A percentile compares a stretch with the other conserved stretches of the same genome.
Conservation (phyloP, 2,329 filamentous ascomycete genomes). For the Coleophoma cylindrospora region DNA sequence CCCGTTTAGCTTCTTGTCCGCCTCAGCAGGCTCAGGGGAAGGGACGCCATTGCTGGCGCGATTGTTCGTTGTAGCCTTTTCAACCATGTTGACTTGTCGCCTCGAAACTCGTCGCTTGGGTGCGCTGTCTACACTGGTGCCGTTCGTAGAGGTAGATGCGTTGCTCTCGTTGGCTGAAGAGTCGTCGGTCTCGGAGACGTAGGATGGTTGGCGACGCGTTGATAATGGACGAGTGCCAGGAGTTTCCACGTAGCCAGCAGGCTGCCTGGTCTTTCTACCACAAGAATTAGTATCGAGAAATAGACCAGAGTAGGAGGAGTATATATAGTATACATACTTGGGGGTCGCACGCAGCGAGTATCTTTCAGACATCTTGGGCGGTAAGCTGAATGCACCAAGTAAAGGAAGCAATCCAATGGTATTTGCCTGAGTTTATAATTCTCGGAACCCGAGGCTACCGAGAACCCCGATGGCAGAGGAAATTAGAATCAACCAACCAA, state of each 20-base stretch:
- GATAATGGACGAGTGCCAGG: slow-evolving; percentile 34
- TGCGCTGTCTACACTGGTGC: slow-evolving; percentile 12
- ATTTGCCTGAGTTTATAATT: neutral
- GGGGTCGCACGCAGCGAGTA: slow-evolving; percentile 27
- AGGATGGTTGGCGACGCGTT: slow-evolving; percentile 34
- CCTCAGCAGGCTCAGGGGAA: slow-evolving; percentile 6
- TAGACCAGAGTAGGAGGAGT: neutral
- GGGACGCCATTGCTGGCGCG: neutral
- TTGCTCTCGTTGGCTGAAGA: slow-evolving; percentile 20
- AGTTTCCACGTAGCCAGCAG: slow-evolving; percentile 46
- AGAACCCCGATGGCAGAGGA: no score
- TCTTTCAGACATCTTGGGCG: slow-evolving; percentile 22
- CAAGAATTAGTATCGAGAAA: neutral
- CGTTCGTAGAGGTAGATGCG: neutral
- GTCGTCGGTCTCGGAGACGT: slow-evolving; percentile 24
- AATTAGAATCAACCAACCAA: no score
- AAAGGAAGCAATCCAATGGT: neutral
- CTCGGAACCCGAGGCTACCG: no score
- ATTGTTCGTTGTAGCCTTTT: slow-evolving; percentile 15
- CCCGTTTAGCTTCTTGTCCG: slow-evolving; percentile 8
- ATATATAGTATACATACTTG: slow-evolving; percentile 17
- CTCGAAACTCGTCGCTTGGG: slow-evolving; percentile 13
- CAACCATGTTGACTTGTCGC: slow-evolving; percentile 16
- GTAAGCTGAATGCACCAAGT: neutral
- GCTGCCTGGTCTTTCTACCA: slow-evolving; percentile 43